phyloP scores from a whole-genome alignment of 441 rosid genomes.

The Adansonia rubrostipa region DNA sequence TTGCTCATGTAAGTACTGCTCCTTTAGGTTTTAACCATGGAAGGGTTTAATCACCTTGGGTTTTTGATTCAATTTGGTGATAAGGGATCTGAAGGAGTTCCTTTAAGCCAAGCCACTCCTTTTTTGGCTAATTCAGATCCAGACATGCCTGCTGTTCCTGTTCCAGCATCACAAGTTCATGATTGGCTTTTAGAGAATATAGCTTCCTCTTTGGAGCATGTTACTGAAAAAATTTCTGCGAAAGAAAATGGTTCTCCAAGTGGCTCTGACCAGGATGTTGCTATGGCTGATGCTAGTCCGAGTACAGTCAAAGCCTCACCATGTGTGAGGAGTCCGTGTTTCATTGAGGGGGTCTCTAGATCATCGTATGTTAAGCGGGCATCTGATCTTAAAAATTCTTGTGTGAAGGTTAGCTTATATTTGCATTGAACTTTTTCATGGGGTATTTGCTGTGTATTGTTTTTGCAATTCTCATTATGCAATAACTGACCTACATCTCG shows the following conservation, averaged over 20 bases:
- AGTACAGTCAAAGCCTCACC: conserved; percentile 65
- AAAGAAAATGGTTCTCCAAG: conserved; percentile 82
- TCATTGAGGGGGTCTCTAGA: conserved; percentile 95
- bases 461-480: not conserved
- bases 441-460: not conserved
- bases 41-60: conserved; percentile 94
- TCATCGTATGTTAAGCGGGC: conserved; percentile 84
- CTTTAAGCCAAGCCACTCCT: conserved; percentile 87
- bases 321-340: conserved; percentile 66
- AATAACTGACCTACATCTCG: not conserved
- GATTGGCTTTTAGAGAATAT: conserved; percentile 92
- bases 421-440: conserved; percentile 11
- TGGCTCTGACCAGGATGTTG: conserved; percentile 78
- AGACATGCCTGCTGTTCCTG: conserved; percentile 97
- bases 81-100: conserved; percentile 75
- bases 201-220: conserved; percentile 71
- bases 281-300: conserved; percentile 90
- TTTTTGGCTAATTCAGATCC: conserved; percentile 98
- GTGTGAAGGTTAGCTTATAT: conserved; percentile 74
- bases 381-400: conserved; percentile 83
- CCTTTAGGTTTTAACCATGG: conserved; percentile 83
- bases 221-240: conserved; percentile 81
- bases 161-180: conserved; percentile 85
- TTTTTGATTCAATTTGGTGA: conserved; percentile 93
- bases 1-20: conserved; percentile 34